Evolutionary conservation across 1,284 basidiomycete species (phyloP).

Genomic region (Afroboletus lepidellus): DNA sequence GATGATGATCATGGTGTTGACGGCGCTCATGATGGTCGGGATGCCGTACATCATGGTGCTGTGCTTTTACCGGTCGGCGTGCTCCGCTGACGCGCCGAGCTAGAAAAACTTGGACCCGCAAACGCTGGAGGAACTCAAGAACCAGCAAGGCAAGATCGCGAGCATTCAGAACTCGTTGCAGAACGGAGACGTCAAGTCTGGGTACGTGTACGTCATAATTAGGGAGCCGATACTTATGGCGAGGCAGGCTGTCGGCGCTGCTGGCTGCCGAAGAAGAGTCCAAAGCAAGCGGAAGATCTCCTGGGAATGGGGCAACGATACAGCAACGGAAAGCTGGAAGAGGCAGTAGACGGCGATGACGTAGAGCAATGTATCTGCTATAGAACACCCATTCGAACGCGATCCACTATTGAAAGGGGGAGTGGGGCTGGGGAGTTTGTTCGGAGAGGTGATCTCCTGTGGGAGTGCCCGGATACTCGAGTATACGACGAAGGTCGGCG

Average conservation of each 20-base stretch:
- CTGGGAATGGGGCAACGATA: slow-evolving; percentile 17
- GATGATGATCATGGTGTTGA: slow-evolving; percentile 81
- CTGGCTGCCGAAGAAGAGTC: slow-evolving; percentile 32
- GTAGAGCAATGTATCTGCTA: slow-evolving; percentile 1
- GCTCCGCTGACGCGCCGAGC: slow-evolving; percentile 8
- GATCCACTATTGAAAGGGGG: slow-evolving; percentile 5
- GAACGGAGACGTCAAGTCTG: slow-evolving; percentile 56
- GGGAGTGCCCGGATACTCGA: slow-evolving; percentile 44
- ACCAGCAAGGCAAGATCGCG: slow-evolving; percentile 62
- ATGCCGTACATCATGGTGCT: slow-evolving; percentile 79
- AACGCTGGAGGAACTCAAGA: slow-evolving; percentile 66
- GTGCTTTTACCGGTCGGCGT: neutral
- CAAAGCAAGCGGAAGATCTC: slow-evolving; percentile 24
- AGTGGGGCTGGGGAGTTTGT: slow-evolving; percentile 10
- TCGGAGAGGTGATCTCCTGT: slow-evolving; percentile 5
- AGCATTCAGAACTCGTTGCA: slow-evolving; percentile 58
- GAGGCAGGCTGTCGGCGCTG: slow-evolving; percentile 41
- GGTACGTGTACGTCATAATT: slow-evolving; percentile 38
- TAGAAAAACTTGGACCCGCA: slow-evolving; percentile 83
- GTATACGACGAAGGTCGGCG: slow-evolving; percentile 50
- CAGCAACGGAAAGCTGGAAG: slow-evolving; percentile 34
- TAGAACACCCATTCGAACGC: slow-evolving; percentile 3
- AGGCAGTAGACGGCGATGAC: slow-evolving; percentile 32
- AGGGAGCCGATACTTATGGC: slow-evolving; percentile 11
- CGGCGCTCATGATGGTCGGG: slow-evolving; percentile 68